phyloP scores from a whole-genome alignment of 75 land plant genomes.

The Sequoiadendron giganteum region DNA sequence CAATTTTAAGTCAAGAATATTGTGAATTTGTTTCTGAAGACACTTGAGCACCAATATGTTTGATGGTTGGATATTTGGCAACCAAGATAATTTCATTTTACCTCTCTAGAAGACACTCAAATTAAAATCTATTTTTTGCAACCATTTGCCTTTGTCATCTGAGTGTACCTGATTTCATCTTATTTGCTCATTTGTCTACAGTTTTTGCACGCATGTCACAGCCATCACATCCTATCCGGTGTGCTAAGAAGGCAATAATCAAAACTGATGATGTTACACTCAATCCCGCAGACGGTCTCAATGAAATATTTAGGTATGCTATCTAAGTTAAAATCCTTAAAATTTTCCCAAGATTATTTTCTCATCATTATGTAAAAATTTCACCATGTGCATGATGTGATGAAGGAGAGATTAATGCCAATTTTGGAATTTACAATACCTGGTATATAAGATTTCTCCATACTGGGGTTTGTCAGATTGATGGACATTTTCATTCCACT shows the following conservation, averaged over 20 bases:
- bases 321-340: background rate
- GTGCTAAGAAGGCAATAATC: conserved; percentile 53
- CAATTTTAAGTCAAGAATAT: background rate
- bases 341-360: no score
- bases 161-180: background rate
- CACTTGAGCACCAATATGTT: background rate
- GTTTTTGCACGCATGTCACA: conserved; percentile 61
- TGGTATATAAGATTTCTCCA: no score
- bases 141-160: background rate
- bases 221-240: conserved; percentile 55
- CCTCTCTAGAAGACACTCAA: background rate
- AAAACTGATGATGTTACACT: conserved; percentile 36
- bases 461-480: no score
- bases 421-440: no score
- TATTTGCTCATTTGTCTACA: conserved; percentile 8
- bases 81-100: background rate
- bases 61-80: background rate
- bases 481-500: no score
- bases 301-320: conserved; percentile 33
- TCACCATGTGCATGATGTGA: no score
- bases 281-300: conserved; percentile 20
- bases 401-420: no score
- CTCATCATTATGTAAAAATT: background rate
- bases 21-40: background rate
- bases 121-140: background rate